Base-by-base conservation (phyloP, 192 early-diverging fungal genomes). In the Coemansia sp. region DNA sequence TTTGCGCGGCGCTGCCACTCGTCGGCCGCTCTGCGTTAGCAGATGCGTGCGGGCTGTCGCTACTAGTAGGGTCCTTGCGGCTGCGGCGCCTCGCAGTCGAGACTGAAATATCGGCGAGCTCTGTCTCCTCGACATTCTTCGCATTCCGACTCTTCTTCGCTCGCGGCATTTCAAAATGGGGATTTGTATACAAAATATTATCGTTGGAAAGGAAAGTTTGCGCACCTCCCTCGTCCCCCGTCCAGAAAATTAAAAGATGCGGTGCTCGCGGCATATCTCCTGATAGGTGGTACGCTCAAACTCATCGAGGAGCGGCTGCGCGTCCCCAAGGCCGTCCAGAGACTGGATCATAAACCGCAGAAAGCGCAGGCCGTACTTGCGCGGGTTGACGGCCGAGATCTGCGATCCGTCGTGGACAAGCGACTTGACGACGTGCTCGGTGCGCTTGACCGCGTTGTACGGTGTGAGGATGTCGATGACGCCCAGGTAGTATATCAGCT, bases 381-480 rank as follows among this genome's bases (percentile, higher is more conserved):
- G 59, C 2, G 97, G 95, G 50, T 92, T 82, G 15, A 99, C 89
- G 29, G 90, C 79, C 35, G 93, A 85, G 30, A 99, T 96, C 55
- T 85, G 79, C 66, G 82, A 63, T 12, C 60, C 55, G 53, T 97
- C 90, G 50, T 89, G 79, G 12, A 80, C 81, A 47, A 97, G 59
- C 7, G 84, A 78, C 72, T 95, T 99, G 81, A 87, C 94, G 21
- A 89, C 70, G 54, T 92, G 89, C 64, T 99, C 97, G 29, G 87
- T 56, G 58, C 88, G 85, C 75, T 99, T 99, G 42, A 82, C 70
- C 25, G 83, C 65, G 69, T 92, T 87, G 75, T 97, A 99, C 5
- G 90, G 85, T 14, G 97, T 99, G 50, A 99, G 82, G 41, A 99
- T 98, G 61, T 99, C 97, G 48, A 99, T 99, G 54, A 97, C 86